These are phyloP conservation scores for Cladosporium sp. DNA, from an alignment of 2,329 filamentous ascomycete genomes.

Conservation along the genomic window DNA sequence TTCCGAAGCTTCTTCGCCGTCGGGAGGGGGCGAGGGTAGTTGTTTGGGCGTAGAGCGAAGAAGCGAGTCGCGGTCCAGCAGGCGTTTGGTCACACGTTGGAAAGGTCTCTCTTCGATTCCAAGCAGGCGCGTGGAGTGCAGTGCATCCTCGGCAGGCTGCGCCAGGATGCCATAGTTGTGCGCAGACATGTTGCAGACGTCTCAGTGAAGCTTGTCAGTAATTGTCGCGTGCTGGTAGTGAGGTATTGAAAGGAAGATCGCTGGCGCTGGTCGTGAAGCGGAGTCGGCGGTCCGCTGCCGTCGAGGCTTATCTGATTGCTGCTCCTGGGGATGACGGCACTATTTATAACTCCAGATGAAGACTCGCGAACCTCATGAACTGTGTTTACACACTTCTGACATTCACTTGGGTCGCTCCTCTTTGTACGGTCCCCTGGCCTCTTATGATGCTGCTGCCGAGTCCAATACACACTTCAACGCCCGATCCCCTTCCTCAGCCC, in stretches of 20 bases:
- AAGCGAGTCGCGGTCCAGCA: constrained; percentile 65
- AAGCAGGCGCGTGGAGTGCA: constrained; percentile 82
- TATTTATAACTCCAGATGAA: no score
- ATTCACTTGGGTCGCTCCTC: not conserved
- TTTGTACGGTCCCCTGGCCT: not conserved
- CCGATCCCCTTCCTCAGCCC: constrained; percentile 7
- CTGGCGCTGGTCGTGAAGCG: not conserved
- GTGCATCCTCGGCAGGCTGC: constrained; percentile 50
- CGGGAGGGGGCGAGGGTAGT: constrained; percentile 64
- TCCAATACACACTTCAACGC: not conserved
- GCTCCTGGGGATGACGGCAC: no score
- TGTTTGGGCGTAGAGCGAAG: constrained; percentile 50
- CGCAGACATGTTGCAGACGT: constrained; percentile 1
- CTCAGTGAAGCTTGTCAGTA: not conserved
- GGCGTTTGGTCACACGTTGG: constrained; percentile 78
- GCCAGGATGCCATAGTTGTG: constrained; percentile 20
- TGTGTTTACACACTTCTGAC: no score
- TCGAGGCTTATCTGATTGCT: not conserved
- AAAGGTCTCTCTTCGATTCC: constrained; percentile 92
- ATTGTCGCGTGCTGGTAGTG: no score
- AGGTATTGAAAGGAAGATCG: not conserved
- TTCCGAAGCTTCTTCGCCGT: constrained; percentile 32
- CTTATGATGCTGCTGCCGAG: not conserved
- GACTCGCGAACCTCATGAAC: no score
- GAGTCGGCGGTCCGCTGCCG: not conserved